phyloP scores from a whole-genome alignment of 2,329 filamentous ascomycete species.

The Penicillium sp. region DNA sequence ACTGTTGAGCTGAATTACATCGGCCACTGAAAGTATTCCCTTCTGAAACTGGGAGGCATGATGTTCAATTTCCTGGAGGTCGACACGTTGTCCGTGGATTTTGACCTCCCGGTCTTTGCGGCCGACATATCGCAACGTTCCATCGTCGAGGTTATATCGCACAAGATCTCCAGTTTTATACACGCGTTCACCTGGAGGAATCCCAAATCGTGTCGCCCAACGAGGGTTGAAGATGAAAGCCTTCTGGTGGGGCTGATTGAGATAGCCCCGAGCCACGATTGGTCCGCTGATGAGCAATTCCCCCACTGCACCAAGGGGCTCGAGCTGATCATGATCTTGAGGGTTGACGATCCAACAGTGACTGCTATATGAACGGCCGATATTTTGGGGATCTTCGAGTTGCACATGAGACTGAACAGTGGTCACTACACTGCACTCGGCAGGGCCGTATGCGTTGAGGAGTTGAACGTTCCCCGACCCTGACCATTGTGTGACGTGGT shows the following conservation, averaged over 20 bases:
- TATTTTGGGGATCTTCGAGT: not conserved
- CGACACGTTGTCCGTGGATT: constrained; percentile 6
- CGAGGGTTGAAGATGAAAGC: constrained; percentile 3
- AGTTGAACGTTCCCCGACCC: constrained; percentile 1
- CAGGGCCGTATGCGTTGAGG: constrained; percentile 56
- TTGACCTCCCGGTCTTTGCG: constrained; percentile 10
- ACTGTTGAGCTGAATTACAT: not conserved
- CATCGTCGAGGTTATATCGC: constrained; percentile 1
- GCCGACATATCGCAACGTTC: not conserved
- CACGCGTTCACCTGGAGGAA: not conserved
- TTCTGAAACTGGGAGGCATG: not conserved
- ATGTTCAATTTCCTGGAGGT: constrained; percentile 7
- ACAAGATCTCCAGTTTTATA: constrained; percentile 12
- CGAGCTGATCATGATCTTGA: not conserved
- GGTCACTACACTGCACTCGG: not conserved
- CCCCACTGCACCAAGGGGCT: constrained; percentile 6
- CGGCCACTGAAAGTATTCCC: not conserved
- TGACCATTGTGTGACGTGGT: constrained; percentile 10
- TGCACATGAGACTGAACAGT: not conserved
- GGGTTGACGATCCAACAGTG: constrained; percentile 9
- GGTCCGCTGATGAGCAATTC: constrained; percentile 10
- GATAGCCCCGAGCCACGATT: constrained; percentile 7
- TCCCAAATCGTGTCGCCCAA: not conserved
- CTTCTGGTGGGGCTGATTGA: constrained; percentile 1
- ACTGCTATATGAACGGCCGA: not conserved